phyloP scores from a whole-genome alignment of 768 basidiomycete genomes.

The Termitomyces sp. region DNA sequence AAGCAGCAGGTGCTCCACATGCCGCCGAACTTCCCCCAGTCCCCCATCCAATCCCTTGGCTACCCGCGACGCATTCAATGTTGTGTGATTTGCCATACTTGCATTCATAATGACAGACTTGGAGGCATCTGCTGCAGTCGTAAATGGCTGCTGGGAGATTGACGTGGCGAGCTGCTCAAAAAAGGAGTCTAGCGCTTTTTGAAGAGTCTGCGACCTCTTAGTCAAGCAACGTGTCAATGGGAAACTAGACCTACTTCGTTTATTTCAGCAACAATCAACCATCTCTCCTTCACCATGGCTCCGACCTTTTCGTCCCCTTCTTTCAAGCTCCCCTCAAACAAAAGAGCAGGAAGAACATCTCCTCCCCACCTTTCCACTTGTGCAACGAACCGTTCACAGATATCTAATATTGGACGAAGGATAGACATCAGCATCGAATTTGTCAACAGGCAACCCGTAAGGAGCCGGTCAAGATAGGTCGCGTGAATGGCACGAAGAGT shows the following conservation, averaged over 20 bases:
- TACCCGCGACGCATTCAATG: slow-evolving; percentile 46
- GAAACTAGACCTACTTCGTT: slow-evolving; percentile 53
- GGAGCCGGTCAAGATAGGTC: slow-evolving; percentile 71
- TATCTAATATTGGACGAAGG: slow-evolving; percentile 69
- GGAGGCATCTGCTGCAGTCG: slow-evolving; percentile 58
- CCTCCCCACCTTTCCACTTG: slow-evolving; percentile 92
- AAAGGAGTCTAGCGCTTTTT: slow-evolving; percentile 63
- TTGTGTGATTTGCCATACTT: slow-evolving; percentile 49
- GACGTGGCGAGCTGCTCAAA: slow-evolving; percentile 76
- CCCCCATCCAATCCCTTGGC: slow-evolving; percentile 51
- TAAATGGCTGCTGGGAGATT: slow-evolving; percentile 70
- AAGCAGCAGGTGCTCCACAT: slow-evolving; percentile 77
- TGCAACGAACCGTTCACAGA: slow-evolving; percentile 83
- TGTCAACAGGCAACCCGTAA: slow-evolving; percentile 75
- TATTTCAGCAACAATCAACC: slow-evolving; percentile 65
- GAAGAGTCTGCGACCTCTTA: slow-evolving; percentile 47
- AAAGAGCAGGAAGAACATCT: slow-evolving; percentile 77
- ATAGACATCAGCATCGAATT: slow-evolving; percentile 57
- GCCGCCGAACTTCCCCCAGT: slow-evolving; percentile 61
- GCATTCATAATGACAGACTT: slow-evolving; percentile 62
- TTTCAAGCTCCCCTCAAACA: slow-evolving; percentile 74
- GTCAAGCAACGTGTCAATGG: not conserved
- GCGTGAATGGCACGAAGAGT: slow-evolving; percentile 79
- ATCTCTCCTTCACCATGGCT: slow-evolving; percentile 66
- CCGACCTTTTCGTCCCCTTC: slow-evolving; percentile 60